These are phyloP conservation scores for Rhizomucor pusillus DNA, from an alignment of 371 early-diverging fungal species.

Conservation along the genomic window DNA sequence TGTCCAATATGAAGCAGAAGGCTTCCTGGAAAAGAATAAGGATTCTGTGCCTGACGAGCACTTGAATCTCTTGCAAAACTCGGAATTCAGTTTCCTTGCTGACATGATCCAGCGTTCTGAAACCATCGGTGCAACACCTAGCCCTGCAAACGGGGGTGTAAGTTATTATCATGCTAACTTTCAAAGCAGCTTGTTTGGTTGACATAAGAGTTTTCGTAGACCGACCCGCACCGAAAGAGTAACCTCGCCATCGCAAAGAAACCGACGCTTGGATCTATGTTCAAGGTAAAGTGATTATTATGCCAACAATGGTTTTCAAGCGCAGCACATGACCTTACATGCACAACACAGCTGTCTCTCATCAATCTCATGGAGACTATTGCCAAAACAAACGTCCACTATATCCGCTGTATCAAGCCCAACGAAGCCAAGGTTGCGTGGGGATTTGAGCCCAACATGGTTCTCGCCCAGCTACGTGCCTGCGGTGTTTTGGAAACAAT, in stretches of 20 bases:
- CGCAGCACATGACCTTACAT: not conserved
- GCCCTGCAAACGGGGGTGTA: conserved; percentile 38
- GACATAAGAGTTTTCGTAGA: not conserved
- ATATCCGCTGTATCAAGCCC: conserved; percentile 98
- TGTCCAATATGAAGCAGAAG: conserved; percentile 89
- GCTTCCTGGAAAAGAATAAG: conserved; percentile 98
- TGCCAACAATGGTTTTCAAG: not conserved
- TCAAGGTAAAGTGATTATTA: conserved; percentile 38
- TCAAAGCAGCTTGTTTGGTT: not conserved
- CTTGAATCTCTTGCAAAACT: conserved; percentile 64
- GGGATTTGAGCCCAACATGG: conserved; percentile 90
- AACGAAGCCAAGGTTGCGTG: conserved; percentile 90
- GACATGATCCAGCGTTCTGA: conserved; percentile 61
- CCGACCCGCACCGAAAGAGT: not conserved
- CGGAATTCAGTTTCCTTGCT: conserved; percentile 72
- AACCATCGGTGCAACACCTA: conserved; percentile 3
- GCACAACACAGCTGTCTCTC: conserved; percentile 57
- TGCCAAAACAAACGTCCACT: conserved; percentile 88
- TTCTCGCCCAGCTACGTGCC: conserved; percentile 94
- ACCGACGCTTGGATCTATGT: conserved; percentile 89
- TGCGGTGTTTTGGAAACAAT: conserved; percentile 99
- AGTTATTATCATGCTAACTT: not conserved
- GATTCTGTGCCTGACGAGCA: conserved; percentile 97
- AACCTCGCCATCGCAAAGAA: conserved; percentile 60
- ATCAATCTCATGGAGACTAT: conserved; percentile 94